Evolutionary conservation across 1,284 basidiomycete genomes (phyloP), one percentile per base, ranked within the genome.

Genomic region (Ceratobasidium sp.): DNA sequence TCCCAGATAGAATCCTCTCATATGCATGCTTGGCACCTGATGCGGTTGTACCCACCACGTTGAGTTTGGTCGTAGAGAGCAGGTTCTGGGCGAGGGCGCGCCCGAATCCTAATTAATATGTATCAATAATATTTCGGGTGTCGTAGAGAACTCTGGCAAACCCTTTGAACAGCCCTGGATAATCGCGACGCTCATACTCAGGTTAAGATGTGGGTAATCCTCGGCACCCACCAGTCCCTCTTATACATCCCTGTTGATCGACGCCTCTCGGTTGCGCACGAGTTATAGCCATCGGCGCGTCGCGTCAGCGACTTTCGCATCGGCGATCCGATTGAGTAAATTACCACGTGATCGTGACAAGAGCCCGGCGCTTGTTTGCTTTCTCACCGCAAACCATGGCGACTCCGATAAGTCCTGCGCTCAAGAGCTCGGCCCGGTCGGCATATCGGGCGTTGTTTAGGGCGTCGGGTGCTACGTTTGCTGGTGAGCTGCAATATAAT

Each of bases 371-470:
- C 43, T 71, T 61, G 29, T 17, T n/a, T 25, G 5, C 6, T 43
- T 52, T 44, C 62, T 49, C 73, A 75, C 73, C 9, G 5, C 73
- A 34, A 71, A 82, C 81, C 87, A 85, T 85, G 85, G 83, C 70
- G 43, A 76, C 77, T 37, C 66, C 77, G 34, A 78, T 81, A 49
- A 76, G 79, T 40, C 76, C 78, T 19, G 71, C 73, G 29, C 82
- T 86, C 29, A 82, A 82, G 52, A 84, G 85, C 29, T 86, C 89
- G 19, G 91, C 90, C 46, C 89, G 92, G 64, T 86, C 92, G 64
- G 91, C 91, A 13, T 95, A 95, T 81, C 87, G 93, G 32, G 85
- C 88, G 79, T 84, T 93, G 1, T 89, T 90, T 79, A 86, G 92
- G 57, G 90, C 91, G 1, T 88, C 92, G 0, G 83, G 88, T 1